These are phyloP conservation scores for Nothophytophthora sp. DNA, from an alignment of 352 stramenopile species.

Conservation along the genomic window DNA sequence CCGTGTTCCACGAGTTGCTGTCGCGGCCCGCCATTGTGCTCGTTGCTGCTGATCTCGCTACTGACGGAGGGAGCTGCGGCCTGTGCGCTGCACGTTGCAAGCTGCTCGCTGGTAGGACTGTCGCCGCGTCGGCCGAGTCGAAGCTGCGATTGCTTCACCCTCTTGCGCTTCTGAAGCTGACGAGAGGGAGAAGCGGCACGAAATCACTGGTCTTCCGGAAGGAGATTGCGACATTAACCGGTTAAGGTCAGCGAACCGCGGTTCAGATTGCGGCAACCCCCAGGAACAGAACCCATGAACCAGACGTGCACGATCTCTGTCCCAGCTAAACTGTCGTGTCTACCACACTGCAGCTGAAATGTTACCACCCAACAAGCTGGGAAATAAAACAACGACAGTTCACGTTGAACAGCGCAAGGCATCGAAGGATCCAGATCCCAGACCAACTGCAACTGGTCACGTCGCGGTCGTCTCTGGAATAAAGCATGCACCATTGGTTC, in stretches of 20 bases:
- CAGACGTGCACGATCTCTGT: neutral
- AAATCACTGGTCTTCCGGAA: neutral
- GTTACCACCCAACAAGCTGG: neutral
- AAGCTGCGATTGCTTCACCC: neutral
- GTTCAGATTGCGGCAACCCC: no score
- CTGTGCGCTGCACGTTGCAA: neutral
- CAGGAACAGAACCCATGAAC: neutral
- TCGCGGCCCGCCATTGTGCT: no score
- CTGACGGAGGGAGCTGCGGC: no score
- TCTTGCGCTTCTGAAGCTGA: neutral
- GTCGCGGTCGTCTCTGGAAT: no score
- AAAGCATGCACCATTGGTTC: no score
- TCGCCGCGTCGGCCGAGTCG: neutral
- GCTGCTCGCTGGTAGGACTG: neutral
- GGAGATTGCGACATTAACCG: neutral
- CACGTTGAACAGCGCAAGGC: neutral
- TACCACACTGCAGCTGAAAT: neutral
- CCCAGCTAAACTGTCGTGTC: neutral
- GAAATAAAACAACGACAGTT: neutral
- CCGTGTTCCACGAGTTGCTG: constrained; percentile 61
- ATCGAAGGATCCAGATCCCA: constrained; percentile 1
- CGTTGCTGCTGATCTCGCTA: no score
- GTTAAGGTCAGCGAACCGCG: neutral
- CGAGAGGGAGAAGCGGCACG: neutral
- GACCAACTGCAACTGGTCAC: no score